Evolutionary conservation across 2,329 filamentous ascomycete species (phyloP).

Genomic region (Chaetomium globosum): DNA sequence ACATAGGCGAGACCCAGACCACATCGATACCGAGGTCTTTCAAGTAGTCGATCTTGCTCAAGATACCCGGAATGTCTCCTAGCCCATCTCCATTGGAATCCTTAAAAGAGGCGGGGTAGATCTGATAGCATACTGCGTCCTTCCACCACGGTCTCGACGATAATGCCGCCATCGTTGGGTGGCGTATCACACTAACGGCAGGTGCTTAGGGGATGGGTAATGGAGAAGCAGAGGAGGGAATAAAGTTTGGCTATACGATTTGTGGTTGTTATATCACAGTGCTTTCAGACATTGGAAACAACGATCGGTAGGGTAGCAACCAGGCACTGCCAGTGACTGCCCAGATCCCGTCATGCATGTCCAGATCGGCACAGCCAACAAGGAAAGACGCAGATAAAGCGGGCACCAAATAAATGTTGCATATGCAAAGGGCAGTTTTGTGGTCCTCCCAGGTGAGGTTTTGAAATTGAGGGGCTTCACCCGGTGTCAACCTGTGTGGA

Average conservation of each 20-base stretch:
- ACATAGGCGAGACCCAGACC: slow-evolving; percentile 49
- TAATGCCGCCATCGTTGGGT: slow-evolving; percentile 18
- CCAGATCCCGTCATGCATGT: neutral
- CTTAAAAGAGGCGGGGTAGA: slow-evolving; percentile 60
- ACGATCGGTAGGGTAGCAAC: slow-evolving; percentile 6
- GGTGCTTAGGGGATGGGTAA: neutral
- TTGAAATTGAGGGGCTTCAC: neutral
- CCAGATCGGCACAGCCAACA: slow-evolving; percentile 7
- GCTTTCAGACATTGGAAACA: neutral
- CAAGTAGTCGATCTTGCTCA: slow-evolving; percentile 57
- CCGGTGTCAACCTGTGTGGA: neutral
- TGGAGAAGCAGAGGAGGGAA: neutral
- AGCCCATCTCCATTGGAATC: slow-evolving; percentile 58
- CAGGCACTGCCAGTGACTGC: neutral
- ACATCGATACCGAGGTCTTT: slow-evolving; percentile 54
- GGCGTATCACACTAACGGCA: neutral
- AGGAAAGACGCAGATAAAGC: slow-evolving; percentile 14
- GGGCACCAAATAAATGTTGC: slow-evolving; percentile 14
- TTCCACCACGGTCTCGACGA: slow-evolving; percentile 55
- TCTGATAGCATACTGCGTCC: slow-evolving; percentile 57
- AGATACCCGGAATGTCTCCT: slow-evolving; percentile 57
- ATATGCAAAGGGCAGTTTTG: neutral
- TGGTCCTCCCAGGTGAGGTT: neutral
- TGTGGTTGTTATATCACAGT: neutral
- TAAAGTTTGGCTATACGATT: neutral